A percentile compares a stretch with the other conserved stretches of the same genome.
Conservation (phyloP, 129 eudicot species). For the Tagetes erecta region DNA sequence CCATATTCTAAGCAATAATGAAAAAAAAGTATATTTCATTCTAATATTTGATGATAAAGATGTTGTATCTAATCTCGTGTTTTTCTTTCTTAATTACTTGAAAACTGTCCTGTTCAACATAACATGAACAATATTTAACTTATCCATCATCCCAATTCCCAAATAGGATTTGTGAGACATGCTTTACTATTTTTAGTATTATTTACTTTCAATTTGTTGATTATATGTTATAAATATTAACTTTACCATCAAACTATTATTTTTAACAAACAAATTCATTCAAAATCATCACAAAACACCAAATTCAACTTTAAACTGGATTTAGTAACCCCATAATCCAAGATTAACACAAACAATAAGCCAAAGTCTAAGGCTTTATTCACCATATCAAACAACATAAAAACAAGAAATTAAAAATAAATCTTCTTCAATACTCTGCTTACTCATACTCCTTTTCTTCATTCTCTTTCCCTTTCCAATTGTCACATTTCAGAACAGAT, state of each 20-base stretch:
- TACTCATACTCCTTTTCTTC: constrained; percentile 54
- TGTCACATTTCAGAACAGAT: constrained; percentile 52
- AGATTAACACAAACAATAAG: constrained; percentile 11
- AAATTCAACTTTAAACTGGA: background rate
- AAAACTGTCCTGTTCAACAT: background rate
- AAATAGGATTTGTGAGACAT: no score
- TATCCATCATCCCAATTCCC: no score
- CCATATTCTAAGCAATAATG: no score
- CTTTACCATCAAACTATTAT: no score
- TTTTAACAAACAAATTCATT: no score
- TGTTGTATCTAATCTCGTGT: background rate
- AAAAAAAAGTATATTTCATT: no score
- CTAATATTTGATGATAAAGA: background rate
- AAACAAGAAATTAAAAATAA: constrained; percentile 16
- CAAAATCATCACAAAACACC: background rate
- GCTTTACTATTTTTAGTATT: no score
- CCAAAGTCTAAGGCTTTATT: constrained; percentile 33
- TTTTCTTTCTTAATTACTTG: background rate
- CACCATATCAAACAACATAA: background rate
- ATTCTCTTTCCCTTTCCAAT: constrained; percentile 58
- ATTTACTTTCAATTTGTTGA: no score
- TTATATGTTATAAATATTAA: no score
- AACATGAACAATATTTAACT: background rate
- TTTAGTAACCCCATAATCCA: constrained; percentile 1
- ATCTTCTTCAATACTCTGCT: constrained; percentile 31